Base-by-base conservation (phyloP, 345 rosid genomes). In the Cochlearia excelsa region DNA sequence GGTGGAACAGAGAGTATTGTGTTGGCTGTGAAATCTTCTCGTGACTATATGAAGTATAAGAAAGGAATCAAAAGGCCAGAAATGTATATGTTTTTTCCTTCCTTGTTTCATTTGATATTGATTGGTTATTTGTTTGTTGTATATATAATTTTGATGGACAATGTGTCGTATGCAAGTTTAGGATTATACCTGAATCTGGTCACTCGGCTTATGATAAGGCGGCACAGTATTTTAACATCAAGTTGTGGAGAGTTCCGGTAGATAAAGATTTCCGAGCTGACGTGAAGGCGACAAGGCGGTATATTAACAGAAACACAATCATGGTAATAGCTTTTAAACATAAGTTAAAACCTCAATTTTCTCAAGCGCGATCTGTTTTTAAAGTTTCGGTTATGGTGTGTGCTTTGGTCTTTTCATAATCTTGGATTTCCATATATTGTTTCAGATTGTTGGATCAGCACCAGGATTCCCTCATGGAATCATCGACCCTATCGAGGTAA, bases 121-220 rank as follows among this genome's bases (percentile, higher is more conserved):
- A 48, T 42, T 51, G 54, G 7, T n/a, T 43, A 29, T 38, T 44
- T 28, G 48, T 7, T 50, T 16, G 23, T 16, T 16, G 23, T 16
- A 16, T 16, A 16, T 16, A 16, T 16, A 16, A 16, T 16, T 16
- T 16, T 16, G 23, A 16, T 16, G 35, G 5, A 33, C 35, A 33
- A 33, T 33, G 5, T 33, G 3, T 52, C n/a, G 29, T 56, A 9
- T 29, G 46, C 38, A 61, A 73, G 46, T 46, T 46, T 74, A 93
- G 99, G 97, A 85, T 93, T 63, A 89, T 93, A 78, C 84, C 97
- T 65, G 95, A 76, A 64, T 89, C 99, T 41, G 97, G 86, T 39
- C 99, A 93, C 63, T 93, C 99, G 33, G 99, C 97, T 35, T 89
- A 89, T 77, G 97, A 93, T 74, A 93, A 93, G 73, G 95, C 99